phyloP scores from a whole-genome alignment of 2,329 filamentous ascomycete genomes.

The Aspergillus texensis region DNA sequence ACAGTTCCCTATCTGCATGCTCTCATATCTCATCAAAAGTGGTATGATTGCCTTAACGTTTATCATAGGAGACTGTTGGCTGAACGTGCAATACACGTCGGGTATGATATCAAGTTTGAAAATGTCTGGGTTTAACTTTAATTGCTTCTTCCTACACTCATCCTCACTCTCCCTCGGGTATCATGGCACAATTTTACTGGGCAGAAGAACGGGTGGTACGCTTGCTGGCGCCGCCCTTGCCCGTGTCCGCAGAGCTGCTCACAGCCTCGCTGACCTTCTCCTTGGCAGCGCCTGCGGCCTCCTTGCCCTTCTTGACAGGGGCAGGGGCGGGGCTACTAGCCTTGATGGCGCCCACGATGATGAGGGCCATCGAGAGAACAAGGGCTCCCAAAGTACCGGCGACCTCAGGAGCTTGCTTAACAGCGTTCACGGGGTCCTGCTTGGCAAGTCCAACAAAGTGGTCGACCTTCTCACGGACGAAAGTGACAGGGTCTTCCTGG shows the following conservation, averaged over 20 bases:
- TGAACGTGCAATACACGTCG: neutral
- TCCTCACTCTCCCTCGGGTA: neutral
- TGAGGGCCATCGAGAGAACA: conserved; percentile 67
- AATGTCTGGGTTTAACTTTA: conserved; percentile 1
- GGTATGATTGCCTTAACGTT: neutral
- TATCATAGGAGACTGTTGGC: neutral
- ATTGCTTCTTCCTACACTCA: neutral
- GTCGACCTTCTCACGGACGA: conserved; percentile 88
- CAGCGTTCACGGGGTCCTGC: conserved; percentile 78
- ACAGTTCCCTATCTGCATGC: neutral
- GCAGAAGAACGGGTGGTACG: conserved; percentile 53
- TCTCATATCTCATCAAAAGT: conserved; percentile 2
- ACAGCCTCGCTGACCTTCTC: conserved; percentile 68
- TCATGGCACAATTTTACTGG: conserved; percentile 29
- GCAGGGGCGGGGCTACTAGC: conserved; percentile 64
- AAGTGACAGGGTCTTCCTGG: conserved; percentile 84
- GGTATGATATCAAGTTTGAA: conserved; percentile 1
- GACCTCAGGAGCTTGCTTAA: conserved; percentile 90
- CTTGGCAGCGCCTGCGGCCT: conserved; percentile 62
- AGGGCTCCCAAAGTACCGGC: conserved; percentile 77
- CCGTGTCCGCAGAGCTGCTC: conserved; percentile 69
- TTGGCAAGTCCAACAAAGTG: conserved; percentile 85
- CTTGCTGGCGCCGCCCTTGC: conserved; percentile 70
- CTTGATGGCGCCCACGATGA: conserved; percentile 69
- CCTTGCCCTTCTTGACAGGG: conserved; percentile 75